Conservation (phyloP, 1,139 yeast species). For the Saccharomyces pastorianus region DNA sequence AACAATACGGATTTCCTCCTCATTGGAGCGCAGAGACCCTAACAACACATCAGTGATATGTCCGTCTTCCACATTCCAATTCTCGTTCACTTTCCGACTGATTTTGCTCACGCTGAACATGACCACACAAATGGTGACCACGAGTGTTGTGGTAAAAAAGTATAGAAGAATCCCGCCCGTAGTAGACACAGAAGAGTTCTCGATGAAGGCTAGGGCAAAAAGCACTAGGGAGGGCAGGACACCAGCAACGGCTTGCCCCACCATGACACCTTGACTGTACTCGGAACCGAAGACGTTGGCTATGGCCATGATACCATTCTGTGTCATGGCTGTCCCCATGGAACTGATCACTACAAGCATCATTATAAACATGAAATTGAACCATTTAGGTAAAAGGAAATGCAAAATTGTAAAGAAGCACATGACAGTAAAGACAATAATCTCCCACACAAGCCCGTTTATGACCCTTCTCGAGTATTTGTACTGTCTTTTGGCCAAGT, state of each 20-base stretch:
- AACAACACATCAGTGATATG: background rate
- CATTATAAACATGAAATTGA: constrained; percentile 50
- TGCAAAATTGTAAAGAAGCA: constrained; percentile 32
- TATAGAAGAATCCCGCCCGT: constrained; percentile 45
- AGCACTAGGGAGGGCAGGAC: constrained; percentile 78
- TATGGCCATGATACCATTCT: constrained; percentile 84
- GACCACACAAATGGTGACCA: constrained; percentile 44
- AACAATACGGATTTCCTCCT: background rate
- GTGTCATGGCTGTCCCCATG: constrained; percentile 64
- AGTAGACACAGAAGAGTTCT: constrained; percentile 9
- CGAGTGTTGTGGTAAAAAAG: constrained; percentile 60
- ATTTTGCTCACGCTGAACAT: constrained; percentile 27
- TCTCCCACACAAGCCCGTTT: constrained; percentile 51
- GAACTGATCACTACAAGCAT: constrained; percentile 51
- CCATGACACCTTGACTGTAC: constrained; percentile 82
- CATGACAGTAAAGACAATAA: constrained; percentile 43
- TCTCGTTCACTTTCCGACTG: constrained; percentile 8
- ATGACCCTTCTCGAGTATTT: constrained; percentile 54
- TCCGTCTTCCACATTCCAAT: background rate
- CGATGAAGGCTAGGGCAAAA: constrained; percentile 48
- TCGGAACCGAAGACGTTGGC: constrained; percentile 68
- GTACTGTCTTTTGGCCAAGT: constrained; percentile 65
- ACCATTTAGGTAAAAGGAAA: constrained; percentile 33
- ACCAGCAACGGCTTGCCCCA: constrained; percentile 92
- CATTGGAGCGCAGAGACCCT: background rate